phyloP scores from a whole-genome alignment of 768 basidiomycete genomes.

The Gymnopilus dilepis region DNA sequence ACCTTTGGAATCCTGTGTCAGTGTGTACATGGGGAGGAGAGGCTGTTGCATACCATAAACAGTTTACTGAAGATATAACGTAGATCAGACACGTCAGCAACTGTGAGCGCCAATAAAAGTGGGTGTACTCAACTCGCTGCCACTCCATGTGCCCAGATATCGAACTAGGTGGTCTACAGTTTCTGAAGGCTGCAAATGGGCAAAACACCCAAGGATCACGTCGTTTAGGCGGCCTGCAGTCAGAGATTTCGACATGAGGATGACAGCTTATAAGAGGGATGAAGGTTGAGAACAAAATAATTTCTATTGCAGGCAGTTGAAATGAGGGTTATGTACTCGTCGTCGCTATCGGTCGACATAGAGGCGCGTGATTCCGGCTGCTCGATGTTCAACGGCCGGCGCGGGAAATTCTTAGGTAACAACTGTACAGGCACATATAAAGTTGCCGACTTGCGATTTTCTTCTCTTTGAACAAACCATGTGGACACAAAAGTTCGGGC shows the following conservation, averaged over 20 bases:
- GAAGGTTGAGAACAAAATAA: neutral
- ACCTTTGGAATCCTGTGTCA: slow-evolving; percentile 46
- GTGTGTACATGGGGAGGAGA: neutral
- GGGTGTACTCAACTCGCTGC: slow-evolving; percentile 74
- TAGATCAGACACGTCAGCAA: neutral
- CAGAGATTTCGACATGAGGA: slow-evolving; percentile 45
- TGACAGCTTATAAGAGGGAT: slow-evolving; percentile 48
- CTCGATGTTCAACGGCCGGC: slow-evolving; percentile 12
- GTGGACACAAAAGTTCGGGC: slow-evolving; percentile 96
- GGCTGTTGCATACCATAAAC: slow-evolving; percentile 58
- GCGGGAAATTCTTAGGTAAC: slow-evolving; percentile 54
- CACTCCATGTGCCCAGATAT: slow-evolving; percentile 83
- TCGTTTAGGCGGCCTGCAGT: slow-evolving; percentile 63
- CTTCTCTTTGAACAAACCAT: slow-evolving; percentile 63
- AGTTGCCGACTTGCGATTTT: slow-evolving; percentile 15
- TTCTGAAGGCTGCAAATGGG: slow-evolving; percentile 60
- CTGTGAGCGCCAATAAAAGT: neutral
- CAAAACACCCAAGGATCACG: slow-evolving; percentile 66
- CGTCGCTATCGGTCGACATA: slow-evolving; percentile 2
- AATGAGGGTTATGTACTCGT: neutral
- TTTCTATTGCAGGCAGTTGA: neutral
- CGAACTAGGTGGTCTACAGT: slow-evolving; percentile 75
- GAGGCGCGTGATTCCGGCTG: slow-evolving; percentile 32
- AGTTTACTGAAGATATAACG: slow-evolving; percentile 58
- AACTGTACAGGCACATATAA: slow-evolving; percentile 34